A percentile compares a stretch with the other conserved stretches of the same genome.
These are phyloP conservation scores for Mollisia scopiformis DNA, from an alignment of 2,329 filamentous ascomycete genomes.

Conservation along the genomic window DNA sequence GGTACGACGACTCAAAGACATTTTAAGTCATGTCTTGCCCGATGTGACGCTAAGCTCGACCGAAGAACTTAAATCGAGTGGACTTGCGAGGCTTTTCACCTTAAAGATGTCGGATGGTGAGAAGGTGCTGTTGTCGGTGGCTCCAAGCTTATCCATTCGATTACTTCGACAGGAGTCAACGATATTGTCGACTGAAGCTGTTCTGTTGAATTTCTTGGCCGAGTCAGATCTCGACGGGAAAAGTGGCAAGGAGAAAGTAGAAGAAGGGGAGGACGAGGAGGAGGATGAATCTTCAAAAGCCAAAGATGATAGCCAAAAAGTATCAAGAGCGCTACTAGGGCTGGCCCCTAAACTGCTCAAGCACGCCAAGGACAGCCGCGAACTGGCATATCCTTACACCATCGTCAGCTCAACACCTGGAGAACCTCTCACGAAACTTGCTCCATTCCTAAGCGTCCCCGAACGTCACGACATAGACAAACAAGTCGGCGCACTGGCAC, in stretches of 20 bases:
- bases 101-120: slow-evolving; percentile 35
- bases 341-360: slow-evolving; percentile 36
- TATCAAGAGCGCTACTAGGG: slow-evolving; percentile 4
- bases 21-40: slow-evolving; percentile 32
- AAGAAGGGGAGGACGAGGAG: background rate
- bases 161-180: slow-evolving; percentile 35
- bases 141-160: slow-evolving; percentile 32
- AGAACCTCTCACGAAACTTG: slow-evolving; percentile 29
- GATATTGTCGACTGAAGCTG: slow-evolving; percentile 35
- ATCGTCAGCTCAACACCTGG: slow-evolving; percentile 31
- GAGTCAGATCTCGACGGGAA: slow-evolving; percentile 10
- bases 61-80: slow-evolving; percentile 35
- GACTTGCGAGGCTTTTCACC: slow-evolving; percentile 35
- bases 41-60: slow-evolving; percentile 30
- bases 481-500: slow-evolving; percentile 33
- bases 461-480: slow-evolving; percentile 31
- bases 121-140: slow-evolving; percentile 33
- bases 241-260: too few relatives aligned
- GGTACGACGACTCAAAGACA: slow-evolving; percentile 34
- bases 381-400: slow-evolving; percentile 37
- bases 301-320: background rate
- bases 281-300: slow-evolving; percentile 4
- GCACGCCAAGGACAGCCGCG: slow-evolving; percentile 34
- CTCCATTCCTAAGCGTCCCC: slow-evolving; percentile 29
- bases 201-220: slow-evolving; percentile 31